Percentiles rank a stretch among this genome's conserved stretches.
Conservation (phyloP, 306 rosid genomes). For the Cucurbita maxima region DNA sequence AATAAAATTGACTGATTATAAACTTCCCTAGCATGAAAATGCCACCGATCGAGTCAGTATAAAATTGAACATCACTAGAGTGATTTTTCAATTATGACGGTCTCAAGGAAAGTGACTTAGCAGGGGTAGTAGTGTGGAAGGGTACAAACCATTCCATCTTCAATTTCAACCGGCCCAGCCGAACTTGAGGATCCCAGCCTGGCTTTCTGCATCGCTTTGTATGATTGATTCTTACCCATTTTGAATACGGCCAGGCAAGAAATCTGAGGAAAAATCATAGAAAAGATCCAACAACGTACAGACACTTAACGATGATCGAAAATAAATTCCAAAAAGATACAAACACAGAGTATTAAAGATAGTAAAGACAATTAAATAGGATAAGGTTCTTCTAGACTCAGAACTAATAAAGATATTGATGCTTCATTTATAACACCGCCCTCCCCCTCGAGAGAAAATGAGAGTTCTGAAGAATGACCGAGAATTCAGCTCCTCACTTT, state of each 20-base stretch:
- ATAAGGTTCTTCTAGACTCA: too few relatives aligned
- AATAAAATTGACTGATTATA: neutral
- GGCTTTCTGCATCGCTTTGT: conserved; percentile 96
- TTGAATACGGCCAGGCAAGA: neutral
- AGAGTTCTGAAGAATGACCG: too few relatives aligned
- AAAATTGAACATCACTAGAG: neutral
- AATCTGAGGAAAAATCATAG: neutral
- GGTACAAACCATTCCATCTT: conserved; percentile 99
- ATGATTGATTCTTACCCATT: conserved; percentile 98
- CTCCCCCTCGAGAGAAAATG: too few relatives aligned
- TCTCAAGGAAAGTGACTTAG: neutral
- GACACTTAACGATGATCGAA: neutral
- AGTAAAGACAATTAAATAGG: neutral
- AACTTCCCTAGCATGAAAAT: conserved; percentile 2
- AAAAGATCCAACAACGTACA: neutral
- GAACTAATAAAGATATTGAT: neutral
- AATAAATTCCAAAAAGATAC: neutral
- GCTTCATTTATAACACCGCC: neutral
- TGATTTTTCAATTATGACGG: neutral
- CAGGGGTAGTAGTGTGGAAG: conserved; percentile 40
- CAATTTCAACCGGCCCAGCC: conserved; percentile 78
- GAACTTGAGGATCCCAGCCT: conserved; percentile 70
- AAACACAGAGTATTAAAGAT: neutral
- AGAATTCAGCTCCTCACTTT: too few relatives aligned
- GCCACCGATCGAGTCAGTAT: neutral